Evolutionary conservation across 164 flowering plant genomes (phyloP).

Genomic region (Liriodendron chinense): DNA sequence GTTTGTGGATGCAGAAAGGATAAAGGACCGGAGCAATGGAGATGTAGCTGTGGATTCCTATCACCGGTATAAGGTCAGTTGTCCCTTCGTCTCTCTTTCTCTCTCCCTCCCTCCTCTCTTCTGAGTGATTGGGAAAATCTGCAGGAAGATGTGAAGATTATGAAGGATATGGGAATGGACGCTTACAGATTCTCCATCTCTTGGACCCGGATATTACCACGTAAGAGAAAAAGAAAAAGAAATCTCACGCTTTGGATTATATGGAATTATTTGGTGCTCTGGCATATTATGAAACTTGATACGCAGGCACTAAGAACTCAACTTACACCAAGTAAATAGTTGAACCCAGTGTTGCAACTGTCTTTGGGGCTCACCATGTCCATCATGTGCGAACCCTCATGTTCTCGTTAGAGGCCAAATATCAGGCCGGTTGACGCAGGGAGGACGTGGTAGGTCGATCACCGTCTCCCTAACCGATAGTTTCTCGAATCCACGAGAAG

Average conservation of each 20-base stretch:
- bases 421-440: too few species aligned
- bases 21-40: constrained; percentile 34
- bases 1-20: constrained; percentile 27
- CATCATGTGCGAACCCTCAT: too few species aligned
- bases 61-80: constrained; percentile 40
- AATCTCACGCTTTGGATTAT: background rate
- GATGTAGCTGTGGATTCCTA: constrained; percentile 40
- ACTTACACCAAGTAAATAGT: too few species aligned
- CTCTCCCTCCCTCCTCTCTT: background rate
- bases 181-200: constrained; percentile 40
- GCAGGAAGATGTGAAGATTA: constrained; percentile 26
- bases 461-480: too few species aligned
- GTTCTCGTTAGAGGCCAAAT: too few species aligned
- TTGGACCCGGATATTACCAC: constrained; percentile 34
- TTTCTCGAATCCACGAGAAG: too few species aligned
- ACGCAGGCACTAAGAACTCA: too few species aligned
- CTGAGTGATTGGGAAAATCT: background rate
- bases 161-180: constrained; percentile 27
- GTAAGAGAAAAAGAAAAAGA: constrained; percentile 14
- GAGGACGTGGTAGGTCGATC: too few species aligned
- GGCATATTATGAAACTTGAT: too few species aligned
- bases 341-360: too few species aligned
- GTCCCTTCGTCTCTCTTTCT: background rate
- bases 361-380: too few species aligned
- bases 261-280: too few species aligned